These are phyloP conservation scores for Petrea volubilis DNA, from an alignment of 257 asterid genomes.

Conservation along the genomic window DNA sequence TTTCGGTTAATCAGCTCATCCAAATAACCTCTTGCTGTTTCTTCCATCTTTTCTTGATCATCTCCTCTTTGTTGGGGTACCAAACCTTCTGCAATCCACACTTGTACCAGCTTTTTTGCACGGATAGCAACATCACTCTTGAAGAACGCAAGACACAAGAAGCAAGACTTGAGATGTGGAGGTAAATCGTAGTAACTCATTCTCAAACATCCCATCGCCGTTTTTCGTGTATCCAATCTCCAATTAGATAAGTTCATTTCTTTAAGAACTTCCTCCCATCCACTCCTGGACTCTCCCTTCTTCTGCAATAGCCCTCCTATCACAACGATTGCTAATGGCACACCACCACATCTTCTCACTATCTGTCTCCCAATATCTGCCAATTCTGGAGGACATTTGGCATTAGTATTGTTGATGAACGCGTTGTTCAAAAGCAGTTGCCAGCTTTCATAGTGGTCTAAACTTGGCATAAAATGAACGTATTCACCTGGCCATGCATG, in stretches of 20 bases:
- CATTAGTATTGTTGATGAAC: too few species aligned
- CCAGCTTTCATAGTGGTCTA: too few species aligned
- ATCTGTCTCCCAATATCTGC: constrained; percentile 21
- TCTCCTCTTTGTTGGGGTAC: background rate
- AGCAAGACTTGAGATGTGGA: constrained; percentile 24
- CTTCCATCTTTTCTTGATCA: too few species aligned
- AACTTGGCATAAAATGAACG: too few species aligned
- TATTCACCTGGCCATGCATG: too few species aligned
- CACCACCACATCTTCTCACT: constrained; percentile 15
- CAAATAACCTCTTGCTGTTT: too few species aligned
- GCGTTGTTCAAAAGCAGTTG: too few species aligned
- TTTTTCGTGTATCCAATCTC: background rate
- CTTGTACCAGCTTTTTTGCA: constrained; percentile 1
- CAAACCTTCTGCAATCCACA: constrained; percentile 36
- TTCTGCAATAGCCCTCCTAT: constrained; percentile 24
- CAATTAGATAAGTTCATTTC: background rate
- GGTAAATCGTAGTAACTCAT: constrained; percentile 24
- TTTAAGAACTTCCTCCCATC: constrained; percentile 2
- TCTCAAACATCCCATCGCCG: constrained; percentile 9
- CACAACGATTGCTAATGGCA: constrained; percentile 27
- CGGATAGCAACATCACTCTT: constrained; percentile 9
- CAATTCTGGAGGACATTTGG: too few species aligned
- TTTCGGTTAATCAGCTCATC: too few species aligned
- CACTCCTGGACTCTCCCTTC: too few species aligned
- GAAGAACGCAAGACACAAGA: constrained; percentile 7